Evolutionary conservation across 1,284 basidiomycete species (phyloP), one percentile per base, ranked within the genome.

Genomic region (Lentinus polychrous): DNA sequence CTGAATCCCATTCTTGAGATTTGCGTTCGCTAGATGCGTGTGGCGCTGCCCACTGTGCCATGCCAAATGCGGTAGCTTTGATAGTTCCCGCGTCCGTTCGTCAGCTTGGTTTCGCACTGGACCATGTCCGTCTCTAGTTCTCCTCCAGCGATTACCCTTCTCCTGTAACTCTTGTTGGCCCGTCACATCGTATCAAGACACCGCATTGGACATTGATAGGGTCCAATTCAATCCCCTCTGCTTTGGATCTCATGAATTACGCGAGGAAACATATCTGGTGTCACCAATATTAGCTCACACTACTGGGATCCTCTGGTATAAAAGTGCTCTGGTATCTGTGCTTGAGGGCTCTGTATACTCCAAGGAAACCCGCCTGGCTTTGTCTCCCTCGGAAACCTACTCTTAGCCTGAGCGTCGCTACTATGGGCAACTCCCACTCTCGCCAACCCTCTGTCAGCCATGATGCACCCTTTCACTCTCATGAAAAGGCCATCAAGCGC

Each of bases 401-500:
- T 24, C 43, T 6, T 6, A 27, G 14, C 23, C 20, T 22, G 3
- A 8, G 14, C n/a, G 11, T 27, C 23, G 5, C 22, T 32, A 33
- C 39, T 24, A 48, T 48, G 46, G 46, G 46, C 37, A 48, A 48
- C 46, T 8, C 46, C 18, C 8, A 20, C 8, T 48, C 46, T 8
- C 11, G 10, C 14, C 38, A 31, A n/a, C 22, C 46, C 10, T 40
- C 39, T 14, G 17, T 18, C 46, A 15, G 12, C 17, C 39, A 35
- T 42, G 20, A 6, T 36, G 10, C 22, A 10, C 10, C 8, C 43
- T 6, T 22, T 27, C 32, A 18, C 32, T 32, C 32, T 8, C 17
- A 46, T 4, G 20, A 36, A 17, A 10, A 40, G 11, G 46, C 41
- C 27, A 42, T 42, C 27, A 23, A 40, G n/a, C 58, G 56, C 48